A percentile compares a stretch with the other conserved stretches of the same genome.
Conservation (phyloP, 208 protist genomes). For the Trypanosoma brucei region DNA sequence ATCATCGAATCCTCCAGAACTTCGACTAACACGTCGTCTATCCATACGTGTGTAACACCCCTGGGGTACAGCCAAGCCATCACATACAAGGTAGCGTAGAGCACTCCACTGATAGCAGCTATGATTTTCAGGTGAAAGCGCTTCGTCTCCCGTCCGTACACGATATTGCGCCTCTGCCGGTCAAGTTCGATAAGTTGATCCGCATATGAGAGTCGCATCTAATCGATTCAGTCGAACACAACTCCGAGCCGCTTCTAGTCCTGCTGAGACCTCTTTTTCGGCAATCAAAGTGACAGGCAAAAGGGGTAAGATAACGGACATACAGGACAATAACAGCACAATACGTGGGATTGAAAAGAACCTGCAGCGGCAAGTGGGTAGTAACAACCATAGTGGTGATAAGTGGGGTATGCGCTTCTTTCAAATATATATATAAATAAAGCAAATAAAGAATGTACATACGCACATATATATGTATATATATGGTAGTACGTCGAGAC, state of each 20-base stretch:
- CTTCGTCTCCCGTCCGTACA: constrained; percentile 22
- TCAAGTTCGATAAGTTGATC: constrained; percentile 35
- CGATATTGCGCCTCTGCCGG: constrained; percentile 14
- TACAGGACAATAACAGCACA: neutral
- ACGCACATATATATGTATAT: no score
- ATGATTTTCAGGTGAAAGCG: constrained; percentile 24
- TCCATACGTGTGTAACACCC: constrained; percentile 41
- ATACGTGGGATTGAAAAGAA: no score
- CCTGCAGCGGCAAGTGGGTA: no score
- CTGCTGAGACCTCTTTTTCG: neutral
- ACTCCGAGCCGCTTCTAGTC: neutral
- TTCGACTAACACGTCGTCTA: constrained; percentile 74
- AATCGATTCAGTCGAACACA: neutral
- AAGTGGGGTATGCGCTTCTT: neutral
- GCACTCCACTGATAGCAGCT: constrained; percentile 6
- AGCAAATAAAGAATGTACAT: neutral
- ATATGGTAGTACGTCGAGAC: neutral
- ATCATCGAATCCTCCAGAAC: constrained; percentile 50
- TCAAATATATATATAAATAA: neutral
- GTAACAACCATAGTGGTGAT: no score
- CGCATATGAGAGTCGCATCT: constrained; percentile 31
- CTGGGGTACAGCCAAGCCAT: constrained; percentile 31
- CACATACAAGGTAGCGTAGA: constrained; percentile 13
- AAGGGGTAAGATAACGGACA: neutral
- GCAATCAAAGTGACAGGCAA: neutral